These are phyloP conservation scores for Roridomyces roridus DNA, from an alignment of 768 basidiomycete species.

Conservation along the genomic window DNA sequence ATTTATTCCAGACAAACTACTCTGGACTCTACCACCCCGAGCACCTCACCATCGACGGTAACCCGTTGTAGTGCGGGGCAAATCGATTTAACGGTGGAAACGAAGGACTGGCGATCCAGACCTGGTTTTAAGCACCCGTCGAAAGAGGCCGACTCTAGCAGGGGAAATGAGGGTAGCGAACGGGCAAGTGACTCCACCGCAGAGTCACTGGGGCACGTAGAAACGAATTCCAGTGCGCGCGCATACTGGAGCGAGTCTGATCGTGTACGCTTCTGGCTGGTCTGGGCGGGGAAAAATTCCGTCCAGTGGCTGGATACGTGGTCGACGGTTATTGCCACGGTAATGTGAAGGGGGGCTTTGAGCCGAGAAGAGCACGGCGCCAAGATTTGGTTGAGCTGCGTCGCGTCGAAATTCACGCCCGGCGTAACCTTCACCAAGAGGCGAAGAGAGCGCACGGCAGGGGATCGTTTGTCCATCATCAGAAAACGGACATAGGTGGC, in stretches of 20 bases:
- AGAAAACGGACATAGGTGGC: conserved; percentile 7
- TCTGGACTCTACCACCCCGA: background rate
- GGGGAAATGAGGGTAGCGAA: conserved; percentile 7
- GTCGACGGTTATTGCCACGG: conserved; percentile 13
- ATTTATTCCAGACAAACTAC: too few relatives aligned
- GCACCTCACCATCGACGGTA: conserved; percentile 10
- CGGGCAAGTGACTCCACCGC: conserved; percentile 8
- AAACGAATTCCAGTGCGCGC: conserved; percentile 9
- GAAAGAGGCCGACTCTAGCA: conserved; percentile 3
- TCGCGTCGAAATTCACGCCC: background rate
- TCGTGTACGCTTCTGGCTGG: background rate
- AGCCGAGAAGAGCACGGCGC: conserved; percentile 2
- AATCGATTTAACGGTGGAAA: background rate
- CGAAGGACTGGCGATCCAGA: background rate
- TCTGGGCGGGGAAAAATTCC: conserved; percentile 13
- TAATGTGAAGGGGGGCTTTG: background rate
- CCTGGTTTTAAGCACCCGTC: background rate
- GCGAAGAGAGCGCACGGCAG: conserved; percentile 6
- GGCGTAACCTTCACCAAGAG: conserved; percentile 12
- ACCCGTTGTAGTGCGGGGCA: conserved; percentile 2
- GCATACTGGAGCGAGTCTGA: conserved; percentile 2
- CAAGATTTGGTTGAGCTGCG: conserved; percentile 5
- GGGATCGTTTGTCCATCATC: conserved; percentile 1
- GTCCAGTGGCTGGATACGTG: conserved; percentile 19
- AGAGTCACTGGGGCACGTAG: background rate